Percentiles rank a stretch among this genome's conserved stretches.
Conservation (phyloP, 495 filamentous ascomycete species). For the Tuber indicum region DNA sequence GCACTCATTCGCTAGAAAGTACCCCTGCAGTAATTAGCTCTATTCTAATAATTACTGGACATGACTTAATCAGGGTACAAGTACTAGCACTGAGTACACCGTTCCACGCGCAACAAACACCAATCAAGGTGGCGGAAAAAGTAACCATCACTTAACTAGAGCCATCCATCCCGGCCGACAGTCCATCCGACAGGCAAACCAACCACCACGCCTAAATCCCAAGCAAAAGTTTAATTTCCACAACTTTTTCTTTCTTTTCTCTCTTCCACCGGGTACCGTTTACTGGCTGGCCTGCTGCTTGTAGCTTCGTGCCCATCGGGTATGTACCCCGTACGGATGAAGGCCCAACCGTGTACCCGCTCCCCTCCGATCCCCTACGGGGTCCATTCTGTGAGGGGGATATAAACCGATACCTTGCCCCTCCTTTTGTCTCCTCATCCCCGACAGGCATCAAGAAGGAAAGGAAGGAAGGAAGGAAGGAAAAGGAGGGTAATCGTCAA, state of each 20-base stretch:
- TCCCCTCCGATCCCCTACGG: not conserved
- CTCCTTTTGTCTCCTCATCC: not conserved
- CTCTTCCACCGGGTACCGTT: not conserved
- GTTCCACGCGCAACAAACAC: not conserved
- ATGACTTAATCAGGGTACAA: too few relatives aligned
- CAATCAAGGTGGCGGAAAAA: too few relatives aligned
- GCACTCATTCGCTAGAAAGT: not conserved
- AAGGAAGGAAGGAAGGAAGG: not conserved
- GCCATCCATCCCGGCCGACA: not conserved
- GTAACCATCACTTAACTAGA: not conserved
- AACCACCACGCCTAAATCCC: not conserved
- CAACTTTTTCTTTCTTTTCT: not conserved
- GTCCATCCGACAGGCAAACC: not conserved
- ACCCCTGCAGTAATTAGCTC: not conserved
- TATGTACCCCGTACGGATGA: not conserved
- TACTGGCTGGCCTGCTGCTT: not conserved
- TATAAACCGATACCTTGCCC: not conserved
- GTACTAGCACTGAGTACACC: too few relatives aligned
- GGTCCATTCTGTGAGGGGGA: not conserved
- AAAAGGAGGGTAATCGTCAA: not conserved
- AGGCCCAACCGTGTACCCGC: not conserved
- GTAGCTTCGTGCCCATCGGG: not conserved
- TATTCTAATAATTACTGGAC: not conserved
- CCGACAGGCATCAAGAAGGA: not conserved
- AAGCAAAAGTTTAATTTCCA: conserved; percentile 1